Conservation (phyloP, 305 asterid genomes). For the Lippia alba region DNA sequence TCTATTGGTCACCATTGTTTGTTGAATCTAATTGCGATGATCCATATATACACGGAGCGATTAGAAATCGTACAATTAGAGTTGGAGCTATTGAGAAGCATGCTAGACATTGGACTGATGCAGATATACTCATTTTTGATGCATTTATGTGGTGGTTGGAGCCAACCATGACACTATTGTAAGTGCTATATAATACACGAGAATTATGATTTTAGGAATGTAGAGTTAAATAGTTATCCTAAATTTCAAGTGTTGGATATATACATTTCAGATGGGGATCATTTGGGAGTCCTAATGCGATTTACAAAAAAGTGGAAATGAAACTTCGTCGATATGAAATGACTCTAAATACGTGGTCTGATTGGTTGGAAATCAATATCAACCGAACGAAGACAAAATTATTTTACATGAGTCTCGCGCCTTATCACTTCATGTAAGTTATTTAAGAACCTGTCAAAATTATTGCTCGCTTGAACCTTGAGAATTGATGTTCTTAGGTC, state of each 20-base stretch:
- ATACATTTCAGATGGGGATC: slow-evolving; percentile 53
- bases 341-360: slow-evolving; percentile 57
- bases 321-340: slow-evolving; percentile 40
- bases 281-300: slow-evolving; percentile 45
- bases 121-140: slow-evolving; percentile 68
- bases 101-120: slow-evolving; percentile 65
- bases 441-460: no score
- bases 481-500: background rate
- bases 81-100: slow-evolving; percentile 65
- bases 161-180: slow-evolving; percentile 58
- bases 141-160: slow-evolving; percentile 78
- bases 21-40: slow-evolving; percentile 83
- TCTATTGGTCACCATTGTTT: slow-evolving; percentile 77
- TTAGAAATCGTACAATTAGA: slow-evolving; percentile 39
- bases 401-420: slow-evolving; percentile 63
- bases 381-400: slow-evolving; percentile 49
- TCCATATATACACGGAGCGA: slow-evolving; percentile 39
- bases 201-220: background rate
- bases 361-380: slow-evolving; percentile 57
- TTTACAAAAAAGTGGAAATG: slow-evolving; percentile 31
- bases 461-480: background rate
- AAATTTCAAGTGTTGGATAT: no score
- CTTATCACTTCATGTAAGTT: slow-evolving; percentile 44
- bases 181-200: slow-evolving; percentile 33
- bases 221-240: no score